A percentile compares a stretch with the other conserved stretches of the same genome.
These are phyloP conservation scores for Sedum album DNA, from an alignment of 164 flowering plant species.

Conservation along the genomic window DNA sequence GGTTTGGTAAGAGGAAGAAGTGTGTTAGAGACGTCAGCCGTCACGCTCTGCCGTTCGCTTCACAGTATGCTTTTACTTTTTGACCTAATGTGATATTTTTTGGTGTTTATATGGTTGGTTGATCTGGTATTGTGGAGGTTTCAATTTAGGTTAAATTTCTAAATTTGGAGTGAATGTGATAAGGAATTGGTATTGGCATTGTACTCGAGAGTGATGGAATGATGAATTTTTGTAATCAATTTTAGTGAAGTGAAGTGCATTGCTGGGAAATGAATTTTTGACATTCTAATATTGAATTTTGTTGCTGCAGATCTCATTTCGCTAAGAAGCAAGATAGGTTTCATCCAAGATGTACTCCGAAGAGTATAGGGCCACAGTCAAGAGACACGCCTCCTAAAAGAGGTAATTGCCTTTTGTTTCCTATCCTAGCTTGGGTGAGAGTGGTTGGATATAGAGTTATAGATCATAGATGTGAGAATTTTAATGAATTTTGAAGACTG, in stretches of 20 bases:
- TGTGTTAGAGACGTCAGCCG: constrained; percentile 24
- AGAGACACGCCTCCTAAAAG: constrained; percentile 94
- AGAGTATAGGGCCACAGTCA: constrained; percentile 71
- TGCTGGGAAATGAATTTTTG: background rate
- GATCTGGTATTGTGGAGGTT: background rate
- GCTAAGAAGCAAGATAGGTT: constrained; percentile 55
- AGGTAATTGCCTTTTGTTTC: constrained; percentile 36
- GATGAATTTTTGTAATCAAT: background rate
- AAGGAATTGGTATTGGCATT: background rate
- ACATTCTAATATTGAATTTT: background rate
- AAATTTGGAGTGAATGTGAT: background rate
- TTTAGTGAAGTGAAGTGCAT: background rate
- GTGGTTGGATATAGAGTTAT: too few relatives aligned
- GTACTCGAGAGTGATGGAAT: background rate
- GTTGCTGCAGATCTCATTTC: constrained; percentile 36
- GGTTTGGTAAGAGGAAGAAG: constrained; percentile 29
- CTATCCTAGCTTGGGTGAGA: background rate
- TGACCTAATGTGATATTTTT: too few relatives aligned
- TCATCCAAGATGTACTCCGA: constrained; percentile 65
- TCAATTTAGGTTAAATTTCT: background rate
- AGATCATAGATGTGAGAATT: background rate
- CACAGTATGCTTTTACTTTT: constrained; percentile 27
- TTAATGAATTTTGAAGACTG: background rate
- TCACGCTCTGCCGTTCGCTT: constrained; percentile 46
- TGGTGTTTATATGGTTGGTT: too few relatives aligned